Percentiles rank a stretch among this genome's conserved stretches.
Conservation (phyloP, 2,329 filamentous ascomycete genomes). For the Pseudogymnoascus sp. region DNA sequence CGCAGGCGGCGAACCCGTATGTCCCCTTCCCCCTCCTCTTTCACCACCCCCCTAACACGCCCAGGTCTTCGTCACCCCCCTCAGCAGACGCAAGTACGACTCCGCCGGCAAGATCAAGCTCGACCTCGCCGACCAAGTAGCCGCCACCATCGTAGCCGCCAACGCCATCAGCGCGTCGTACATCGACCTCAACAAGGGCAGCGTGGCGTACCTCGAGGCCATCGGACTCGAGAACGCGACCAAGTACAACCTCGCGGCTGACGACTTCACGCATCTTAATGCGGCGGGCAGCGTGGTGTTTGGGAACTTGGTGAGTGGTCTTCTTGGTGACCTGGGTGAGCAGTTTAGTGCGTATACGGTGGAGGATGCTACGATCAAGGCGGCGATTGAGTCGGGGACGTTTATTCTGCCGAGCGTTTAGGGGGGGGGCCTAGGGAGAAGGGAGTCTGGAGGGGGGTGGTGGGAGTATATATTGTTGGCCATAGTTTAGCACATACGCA, state of each 20-base stretch:
- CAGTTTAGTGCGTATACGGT: not conserved
- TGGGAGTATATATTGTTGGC: not conserved
- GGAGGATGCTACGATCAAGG: conserved; percentile 13
- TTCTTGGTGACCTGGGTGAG: not conserved
- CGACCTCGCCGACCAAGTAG: conserved; percentile 33
- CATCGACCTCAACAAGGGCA: conserved; percentile 37
- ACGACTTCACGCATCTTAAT: conserved; percentile 42
- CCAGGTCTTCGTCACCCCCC: conserved; percentile 35
- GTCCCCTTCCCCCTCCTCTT: not conserved
- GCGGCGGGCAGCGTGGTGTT: conserved; percentile 36
- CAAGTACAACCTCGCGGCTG: conserved; percentile 33
- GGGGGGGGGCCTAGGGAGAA: not conserved
- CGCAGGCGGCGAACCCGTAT: conserved; percentile 27
- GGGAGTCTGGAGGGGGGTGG: not conserved
- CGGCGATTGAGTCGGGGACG: conserved; percentile 14
- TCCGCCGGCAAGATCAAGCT: conserved; percentile 30
- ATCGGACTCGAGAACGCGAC: conserved; percentile 34
- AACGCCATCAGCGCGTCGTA: conserved; percentile 24
- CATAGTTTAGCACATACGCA: not conserved
- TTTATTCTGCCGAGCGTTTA: conserved; percentile 13
- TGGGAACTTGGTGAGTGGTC: conserved; percentile 34
- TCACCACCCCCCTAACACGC: not conserved
- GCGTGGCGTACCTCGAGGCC: conserved; percentile 35
- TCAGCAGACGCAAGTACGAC: conserved; percentile 36
- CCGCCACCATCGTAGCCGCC: conserved; percentile 34